Base-by-base conservation (phyloP, 202 grass and related monocot species). In the Dendrocalamus latiflorus region DNA sequence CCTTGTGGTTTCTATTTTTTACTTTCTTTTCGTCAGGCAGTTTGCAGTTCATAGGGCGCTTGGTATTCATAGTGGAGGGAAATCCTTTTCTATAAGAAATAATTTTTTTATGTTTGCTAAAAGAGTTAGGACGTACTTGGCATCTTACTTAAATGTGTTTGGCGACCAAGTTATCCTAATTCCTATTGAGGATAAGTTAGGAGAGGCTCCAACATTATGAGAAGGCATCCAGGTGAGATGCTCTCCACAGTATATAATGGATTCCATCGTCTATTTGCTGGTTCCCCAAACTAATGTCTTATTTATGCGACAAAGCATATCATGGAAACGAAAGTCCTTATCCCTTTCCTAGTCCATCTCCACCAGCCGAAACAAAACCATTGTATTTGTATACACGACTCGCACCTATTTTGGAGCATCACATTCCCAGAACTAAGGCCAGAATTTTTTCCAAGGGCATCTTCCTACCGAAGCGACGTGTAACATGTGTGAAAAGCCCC, bases 401-500 rank as follows among this genome's bases (percentile, higher is more conserved):
- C 63, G 73, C 9, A 25, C 54, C 79, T 30, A 38, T 21, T 10
- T 10, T 9, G 24, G 24, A 15, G 82, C 87, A 85, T 70, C 82
- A 0, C 37, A 74, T 89, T 85, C 81, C 10, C 53, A 0, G 22
- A 22, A 44, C 43, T 10, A 10, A 13, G 69, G 4, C 70, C 2
- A 1, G n/a, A 1, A 49, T 3, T 56, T 63, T 63, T 56, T 4
- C 30, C 24, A 11, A 18, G 7, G 59, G 86, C 59, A 60, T 79
- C 67, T 62, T 59, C 20, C 20, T 6, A 15, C 56, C 42, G 5
- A 39, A 26, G 54, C 8, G 64, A 48, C 67, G 15, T 68, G 36
- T 37, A 34, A 7, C 56, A 20, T 16, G 49, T n/a, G n/a, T n/a
- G n/a, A n/a, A n/a, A n/a, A n/a, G n/a, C n/a, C n/a, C n/a, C n/a